Percentiles rank a stretch among this genome's conserved stretches.
These are phyloP conservation scores for Tolypocladium inflatum DNA, from an alignment of 2,329 filamentous ascomycete genomes.

Conservation along the genomic window DNA sequence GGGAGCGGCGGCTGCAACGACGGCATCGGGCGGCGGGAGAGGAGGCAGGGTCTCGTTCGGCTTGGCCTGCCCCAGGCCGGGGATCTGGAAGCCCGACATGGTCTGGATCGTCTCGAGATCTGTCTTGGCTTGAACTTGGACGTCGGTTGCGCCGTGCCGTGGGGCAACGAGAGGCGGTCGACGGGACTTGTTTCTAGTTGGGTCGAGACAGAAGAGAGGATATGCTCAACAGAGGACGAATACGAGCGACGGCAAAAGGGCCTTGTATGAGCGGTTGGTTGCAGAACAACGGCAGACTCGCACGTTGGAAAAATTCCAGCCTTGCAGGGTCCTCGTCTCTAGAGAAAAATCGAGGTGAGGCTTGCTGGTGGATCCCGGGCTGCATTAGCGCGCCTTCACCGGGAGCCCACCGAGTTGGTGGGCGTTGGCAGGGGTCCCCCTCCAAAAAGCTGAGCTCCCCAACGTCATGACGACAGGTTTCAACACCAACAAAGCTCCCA, in stretches of 20 bases:
- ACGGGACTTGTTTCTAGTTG: neutral
- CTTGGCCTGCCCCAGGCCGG: slow-evolving; percentile 32
- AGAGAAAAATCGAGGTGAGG: slow-evolving; percentile 23
- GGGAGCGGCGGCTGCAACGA: slow-evolving; percentile 17
- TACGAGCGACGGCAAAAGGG: neutral
- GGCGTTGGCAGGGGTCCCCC: neutral
- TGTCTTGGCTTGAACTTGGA: neutral
- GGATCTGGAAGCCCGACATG: slow-evolving; percentile 34
- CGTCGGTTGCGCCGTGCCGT: neutral
- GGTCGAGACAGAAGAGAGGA: neutral
- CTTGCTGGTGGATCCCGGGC: slow-evolving; percentile 7
- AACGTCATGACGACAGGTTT: slow-evolving; percentile 12
- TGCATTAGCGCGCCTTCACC: neutral
- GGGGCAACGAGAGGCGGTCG: neutral
- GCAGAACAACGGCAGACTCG: neutral
- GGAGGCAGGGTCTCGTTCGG: slow-evolving; percentile 31
- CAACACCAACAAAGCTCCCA: slow-evolving; percentile 11
- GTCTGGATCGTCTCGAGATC: neutral
- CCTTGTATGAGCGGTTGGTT: neutral
- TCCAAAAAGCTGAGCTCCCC: slow-evolving; percentile 18
- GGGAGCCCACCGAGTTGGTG: neutral
- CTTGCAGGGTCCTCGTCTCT: neutral
- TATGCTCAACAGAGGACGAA: neutral
- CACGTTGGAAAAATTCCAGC: neutral
- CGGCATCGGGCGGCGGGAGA: slow-evolving; percentile 19